Evolutionary conservation across 208 protist genomes (phyloP).

Genomic region (Balamuthia mandrillaris): DNA sequence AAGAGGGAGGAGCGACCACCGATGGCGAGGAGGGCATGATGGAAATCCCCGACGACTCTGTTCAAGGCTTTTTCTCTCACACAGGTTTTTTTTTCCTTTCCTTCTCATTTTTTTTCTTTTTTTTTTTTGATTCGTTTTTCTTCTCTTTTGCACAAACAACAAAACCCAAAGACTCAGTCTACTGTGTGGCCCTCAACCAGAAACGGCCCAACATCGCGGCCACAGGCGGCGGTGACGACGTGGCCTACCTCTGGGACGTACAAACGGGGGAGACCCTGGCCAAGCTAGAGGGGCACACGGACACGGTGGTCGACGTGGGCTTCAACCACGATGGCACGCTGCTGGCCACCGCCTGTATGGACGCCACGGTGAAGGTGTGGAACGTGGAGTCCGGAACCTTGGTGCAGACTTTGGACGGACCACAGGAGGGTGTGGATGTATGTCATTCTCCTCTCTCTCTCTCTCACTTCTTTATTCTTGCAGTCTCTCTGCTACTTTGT

Average conservation of each 20-base stretch:
- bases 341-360: constrained; percentile 69
- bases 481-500: not conserved
- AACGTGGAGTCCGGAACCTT: constrained; percentile 59
- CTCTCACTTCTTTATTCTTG: no score
- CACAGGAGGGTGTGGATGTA: constrained; percentile 23
- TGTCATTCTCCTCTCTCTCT: no score
- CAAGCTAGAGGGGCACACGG: constrained; percentile 57
- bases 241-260: constrained; percentile 60
- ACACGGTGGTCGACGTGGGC: constrained; percentile 56
- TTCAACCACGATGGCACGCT: constrained; percentile 70
- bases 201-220: constrained; percentile 8
- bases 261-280: not conserved
- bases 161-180: constrained; percentile 59
- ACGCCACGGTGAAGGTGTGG: constrained; percentile 75
- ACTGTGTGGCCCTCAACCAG: constrained; percentile 43
- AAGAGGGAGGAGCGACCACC: no score
- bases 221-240: constrained; percentile 69
- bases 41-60: constrained; percentile 53
- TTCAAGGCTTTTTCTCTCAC: constrained; percentile 42
- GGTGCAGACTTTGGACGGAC: constrained; percentile 71
- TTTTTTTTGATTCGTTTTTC: no score
- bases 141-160: no score
- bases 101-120: not conserved
- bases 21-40: not conserved
- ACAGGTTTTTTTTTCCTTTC: not conserved